phyloP scores from a whole-genome alignment of 768 basidiomycete genomes.

The Suillus ampliporus region DNA sequence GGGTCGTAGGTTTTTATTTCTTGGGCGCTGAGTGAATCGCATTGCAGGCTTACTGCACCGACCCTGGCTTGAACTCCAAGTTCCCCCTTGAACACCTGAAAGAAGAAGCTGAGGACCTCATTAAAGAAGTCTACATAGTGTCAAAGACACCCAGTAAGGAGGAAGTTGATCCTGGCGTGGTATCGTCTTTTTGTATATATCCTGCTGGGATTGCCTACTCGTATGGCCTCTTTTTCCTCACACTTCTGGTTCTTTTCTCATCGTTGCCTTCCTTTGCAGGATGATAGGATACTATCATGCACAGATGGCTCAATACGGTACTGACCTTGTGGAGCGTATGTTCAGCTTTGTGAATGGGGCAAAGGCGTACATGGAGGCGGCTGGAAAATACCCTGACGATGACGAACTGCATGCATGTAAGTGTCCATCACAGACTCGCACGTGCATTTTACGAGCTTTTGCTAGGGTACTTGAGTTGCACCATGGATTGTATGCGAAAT shows the following conservation, averaged over 20 bases:
- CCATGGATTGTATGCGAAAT: slow-evolving; percentile 1
- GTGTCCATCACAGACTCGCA: neutral
- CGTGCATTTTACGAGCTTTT: neutral
- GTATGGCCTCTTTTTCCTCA: slow-evolving; percentile 12
- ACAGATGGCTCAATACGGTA: slow-evolving; percentile 1
- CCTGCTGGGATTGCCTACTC: slow-evolving; percentile 20
- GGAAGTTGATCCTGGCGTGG: slow-evolving; percentile 14
- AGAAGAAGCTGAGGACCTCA: slow-evolving; percentile 26
- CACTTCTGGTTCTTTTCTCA: neutral
- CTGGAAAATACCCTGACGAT: slow-evolving; percentile 18
- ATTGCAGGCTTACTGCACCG: neutral
- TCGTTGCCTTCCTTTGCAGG: neutral
- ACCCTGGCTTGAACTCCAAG: slow-evolving; percentile 12
- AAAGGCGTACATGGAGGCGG: slow-evolving; percentile 20
- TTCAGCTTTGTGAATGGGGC: slow-evolving; percentile 4
- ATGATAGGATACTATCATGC: slow-evolving; percentile 13
- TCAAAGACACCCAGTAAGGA: neutral
- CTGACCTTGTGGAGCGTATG: neutral
- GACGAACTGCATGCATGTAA: slow-evolving; percentile 23
- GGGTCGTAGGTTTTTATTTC: neutral
- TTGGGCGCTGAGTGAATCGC: neutral
- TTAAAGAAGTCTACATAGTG: slow-evolving; percentile 13
- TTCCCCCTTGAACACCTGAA: slow-evolving; percentile 20
- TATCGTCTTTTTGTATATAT: slow-evolving; percentile 22
- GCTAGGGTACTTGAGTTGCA: slow-evolving; percentile 4